These are phyloP conservation scores for Pichia eremophila DNA, from an alignment of 805 yeast species.

Conservation along the genomic window DNA sequence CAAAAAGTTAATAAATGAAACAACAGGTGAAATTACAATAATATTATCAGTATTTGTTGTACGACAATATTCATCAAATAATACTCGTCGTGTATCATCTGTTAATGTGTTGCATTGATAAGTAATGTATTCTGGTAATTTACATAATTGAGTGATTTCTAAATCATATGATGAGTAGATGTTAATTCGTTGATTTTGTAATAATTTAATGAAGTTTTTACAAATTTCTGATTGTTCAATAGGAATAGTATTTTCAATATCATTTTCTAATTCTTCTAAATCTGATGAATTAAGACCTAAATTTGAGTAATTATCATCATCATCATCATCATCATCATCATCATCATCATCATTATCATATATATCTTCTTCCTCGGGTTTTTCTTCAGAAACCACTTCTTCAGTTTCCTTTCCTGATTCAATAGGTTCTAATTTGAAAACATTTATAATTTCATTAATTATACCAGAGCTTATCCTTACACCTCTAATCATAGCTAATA, in stretches of 20 bases:
- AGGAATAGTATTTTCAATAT: not conserved
- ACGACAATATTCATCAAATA: conserved; percentile 9
- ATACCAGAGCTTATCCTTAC: not conserved
- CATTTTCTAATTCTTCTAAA: not conserved
- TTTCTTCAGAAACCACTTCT: not conserved
- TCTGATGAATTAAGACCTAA: not conserved
- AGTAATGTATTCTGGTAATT: conserved; percentile 16
- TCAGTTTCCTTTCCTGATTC: not conserved
- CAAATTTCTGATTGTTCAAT: not conserved
- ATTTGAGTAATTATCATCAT: not conserved
- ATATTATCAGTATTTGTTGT: not conserved
- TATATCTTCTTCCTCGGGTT: not conserved
- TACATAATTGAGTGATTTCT: conserved; percentile 13
- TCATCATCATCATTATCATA: not conserved
- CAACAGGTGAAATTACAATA: not conserved
- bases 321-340: not conserved
- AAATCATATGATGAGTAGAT: conserved; percentile 13
- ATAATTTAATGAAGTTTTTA: conserved; percentile 5
- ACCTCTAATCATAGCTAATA: conserved; percentile 15
- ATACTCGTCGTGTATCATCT: conserved; percentile 9
- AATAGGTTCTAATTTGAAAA: not conserved
- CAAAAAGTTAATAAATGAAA: conserved; percentile 3
- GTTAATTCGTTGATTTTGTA: conserved; percentile 5
- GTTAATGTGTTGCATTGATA: conserved; percentile 8
- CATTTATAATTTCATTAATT: not conserved